Evolutionary conservation across 2,329 filamentous ascomycete species (phyloP), one percentile per base, ranked within the genome.

Genomic region (Truncatella angustata): DNA sequence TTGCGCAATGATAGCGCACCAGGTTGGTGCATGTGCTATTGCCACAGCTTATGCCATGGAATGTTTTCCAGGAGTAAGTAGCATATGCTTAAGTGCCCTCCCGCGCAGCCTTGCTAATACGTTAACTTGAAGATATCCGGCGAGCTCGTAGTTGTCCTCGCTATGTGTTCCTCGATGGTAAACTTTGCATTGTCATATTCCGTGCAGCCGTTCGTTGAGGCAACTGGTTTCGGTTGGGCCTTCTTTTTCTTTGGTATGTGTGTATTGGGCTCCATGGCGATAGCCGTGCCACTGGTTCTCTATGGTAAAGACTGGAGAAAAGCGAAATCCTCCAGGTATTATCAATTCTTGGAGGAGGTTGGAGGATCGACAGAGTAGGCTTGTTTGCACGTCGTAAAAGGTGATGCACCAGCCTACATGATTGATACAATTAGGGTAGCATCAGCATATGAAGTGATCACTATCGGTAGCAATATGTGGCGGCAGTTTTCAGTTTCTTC

Each of bases 51-150:
- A 44, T n/a, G 40, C 40, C n/a, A 44, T 44, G 40, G 40, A 44
- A n/a, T 44, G 40, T n/a, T 44, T 44, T n/a, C 40, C 40, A 10
- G 40, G 40, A 14, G 40, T 44, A 44, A 44, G 40, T 44, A n/a
- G n/a, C 40, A 21, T 44, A n/a, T 5, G 5, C 40, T 24, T 44
- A 5, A 7, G 14, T 14, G 7, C 28, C 16, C 12, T 24, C n/a
- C 10, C 5, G 5, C 10, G 10, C 24, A n/a, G 11, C 21, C 24
- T 44, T 10, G 12, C 12, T 44, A 9, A 23, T 10, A 9, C 21
- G 10, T 10, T 24, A 24, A 11, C 5, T 10, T 44, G 20, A 11
- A 44, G 40, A 44, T 44, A 2, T 44, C 40, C 24, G 40, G 40
- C 24, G 40, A 44, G n/a, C 40, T 44, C 5, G 40, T 44, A n/a